phyloP scores from a whole-genome alignment of 2,329 filamentous ascomycete species.

The Myrmaecium sp. region DNA sequence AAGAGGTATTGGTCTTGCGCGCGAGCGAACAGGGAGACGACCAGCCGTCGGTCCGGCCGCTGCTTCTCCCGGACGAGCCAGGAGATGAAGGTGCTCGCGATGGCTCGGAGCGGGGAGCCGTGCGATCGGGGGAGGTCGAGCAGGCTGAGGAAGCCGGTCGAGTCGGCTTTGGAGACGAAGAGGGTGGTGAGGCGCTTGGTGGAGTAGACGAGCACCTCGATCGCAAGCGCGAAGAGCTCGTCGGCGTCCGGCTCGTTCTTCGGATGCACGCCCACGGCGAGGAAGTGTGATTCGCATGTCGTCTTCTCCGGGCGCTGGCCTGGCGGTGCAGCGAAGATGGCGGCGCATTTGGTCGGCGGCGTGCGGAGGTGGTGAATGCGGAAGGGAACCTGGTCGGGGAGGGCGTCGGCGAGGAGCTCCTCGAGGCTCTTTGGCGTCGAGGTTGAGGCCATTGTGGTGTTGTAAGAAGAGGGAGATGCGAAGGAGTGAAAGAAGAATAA shows the following conservation, averaged over 20 bases:
- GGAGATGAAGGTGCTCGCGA: slow-evolving; percentile 58
- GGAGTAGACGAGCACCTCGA: slow-evolving; percentile 76
- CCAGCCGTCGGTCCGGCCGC: slow-evolving; percentile 47
- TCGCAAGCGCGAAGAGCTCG: slow-evolving; percentile 58
- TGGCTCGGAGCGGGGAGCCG: slow-evolving; percentile 52
- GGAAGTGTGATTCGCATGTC: slow-evolving; percentile 72
- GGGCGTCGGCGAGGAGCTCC: slow-evolving; percentile 32
- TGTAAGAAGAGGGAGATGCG: slow-evolving; percentile 5
- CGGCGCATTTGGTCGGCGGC: slow-evolving; percentile 53
- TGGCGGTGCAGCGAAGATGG: slow-evolving; percentile 67
- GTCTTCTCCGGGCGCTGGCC: slow-evolving; percentile 57
- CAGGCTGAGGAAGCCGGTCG: slow-evolving; percentile 67
- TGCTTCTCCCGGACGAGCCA: slow-evolving; percentile 54
- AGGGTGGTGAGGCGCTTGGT: slow-evolving; percentile 68
- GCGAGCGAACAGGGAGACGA: slow-evolving; percentile 81
- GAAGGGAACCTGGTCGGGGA: slow-evolving; percentile 41
- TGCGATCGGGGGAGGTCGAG: slow-evolving; percentile 35
- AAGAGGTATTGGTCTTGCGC: slow-evolving; percentile 91
- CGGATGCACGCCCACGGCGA: slow-evolving; percentile 36
- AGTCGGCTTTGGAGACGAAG: slow-evolving; percentile 94
- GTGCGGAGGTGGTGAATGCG: slow-evolving; percentile 77
- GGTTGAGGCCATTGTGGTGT: slow-evolving; percentile 12
- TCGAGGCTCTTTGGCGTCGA: slow-evolving; percentile 12
- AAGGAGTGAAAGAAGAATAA: too few relatives aligned
- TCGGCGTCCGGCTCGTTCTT: slow-evolving; percentile 14